Base-by-base conservation (phyloP, 2,329 filamentous ascomycete species). In the Penicillium sp. region DNA sequence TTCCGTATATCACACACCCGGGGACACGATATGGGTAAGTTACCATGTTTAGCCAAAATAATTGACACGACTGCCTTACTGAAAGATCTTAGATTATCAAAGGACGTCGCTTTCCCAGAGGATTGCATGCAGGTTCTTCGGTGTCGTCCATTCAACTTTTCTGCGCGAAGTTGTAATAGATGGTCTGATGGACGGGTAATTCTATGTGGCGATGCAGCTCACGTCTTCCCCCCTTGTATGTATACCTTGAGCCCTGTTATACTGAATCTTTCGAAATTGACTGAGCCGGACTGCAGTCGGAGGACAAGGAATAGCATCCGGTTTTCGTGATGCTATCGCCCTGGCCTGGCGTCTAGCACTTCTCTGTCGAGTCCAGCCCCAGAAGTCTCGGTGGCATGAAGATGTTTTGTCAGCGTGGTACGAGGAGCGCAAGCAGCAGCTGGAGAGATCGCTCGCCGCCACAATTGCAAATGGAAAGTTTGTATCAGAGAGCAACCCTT, bases 191-290 rank as follows among this genome's bases (percentile, higher is more conserved):
- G 69, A 12, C 64, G 72, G 8, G 74, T 74, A 0, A 69, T 80
- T 25, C 66, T 82, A 0, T 76, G 74, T 42, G 79, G 80, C 15
- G 79, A 82, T 56, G 73, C 80, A 5, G 79, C 79, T 2, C 79
- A 82, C 62, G 80, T 82, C 4, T 81, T 82, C 54, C 80, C 79
- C 4, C 79, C 80, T 2, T 81, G 71, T 74, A 61, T 31, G 29
- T 15, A 15, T 31, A 31, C 29, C 4, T 6, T 15, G 5, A 2
- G 12, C 2, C 4, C 29, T 12, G 2, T 2, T 31, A 12, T 15
- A 15, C 1, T 5, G 5, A 6, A 31, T 3, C 1, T 1, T 29
- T 29, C 15, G 29, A 6, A 31, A 15, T 6, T 31, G 29, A 31
- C 29, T 31, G 2, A 31, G 2, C n/a, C 3, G 1, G 11, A 35